These are phyloP conservation scores for Setaria italica DNA, from an alignment of 202 grass and related monocot genomes.

Conservation along the genomic window DNA sequence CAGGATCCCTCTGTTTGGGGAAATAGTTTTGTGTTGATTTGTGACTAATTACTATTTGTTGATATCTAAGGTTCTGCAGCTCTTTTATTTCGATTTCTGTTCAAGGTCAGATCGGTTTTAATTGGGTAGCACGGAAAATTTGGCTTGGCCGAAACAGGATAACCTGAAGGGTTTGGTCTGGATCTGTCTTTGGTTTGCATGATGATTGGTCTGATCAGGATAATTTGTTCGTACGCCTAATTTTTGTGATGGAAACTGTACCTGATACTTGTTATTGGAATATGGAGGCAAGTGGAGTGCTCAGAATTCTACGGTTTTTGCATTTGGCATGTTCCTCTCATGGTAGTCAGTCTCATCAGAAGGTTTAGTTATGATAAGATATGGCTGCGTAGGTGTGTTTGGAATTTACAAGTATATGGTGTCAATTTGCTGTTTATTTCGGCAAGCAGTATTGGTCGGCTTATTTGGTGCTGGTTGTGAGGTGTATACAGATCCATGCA, in stretches of 20 bases:
- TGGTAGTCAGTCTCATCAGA: conserved; percentile 1
- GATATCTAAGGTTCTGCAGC: not conserved
- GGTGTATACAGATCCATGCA: not conserved
- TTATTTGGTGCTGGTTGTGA: not conserved
- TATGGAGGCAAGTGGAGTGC: not conserved
- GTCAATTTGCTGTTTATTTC: not conserved
- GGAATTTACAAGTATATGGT: not conserved
- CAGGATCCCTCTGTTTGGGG: not conserved
- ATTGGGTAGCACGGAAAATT: not conserved
- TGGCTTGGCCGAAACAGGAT: not conserved
- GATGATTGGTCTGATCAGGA: not conserved
- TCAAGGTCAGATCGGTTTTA: not conserved
- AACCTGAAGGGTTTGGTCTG: not conserved
- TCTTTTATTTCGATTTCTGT: not conserved
- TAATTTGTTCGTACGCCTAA: too few species aligned
- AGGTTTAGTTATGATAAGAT: not conserved
- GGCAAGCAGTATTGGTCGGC: not conserved
- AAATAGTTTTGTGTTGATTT: not conserved
- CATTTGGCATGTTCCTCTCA: not conserved
- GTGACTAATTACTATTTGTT: not conserved
- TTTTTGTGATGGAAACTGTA: not conserved
- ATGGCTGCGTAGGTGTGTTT: not conserved
- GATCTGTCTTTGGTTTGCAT: not conserved
- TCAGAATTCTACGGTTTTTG: not conserved
- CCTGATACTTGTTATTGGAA: not conserved